Evolutionary conservation across 2,329 filamentous ascomycete species (phyloP).

Genomic region (Tolypocladium tundrense): DNA sequence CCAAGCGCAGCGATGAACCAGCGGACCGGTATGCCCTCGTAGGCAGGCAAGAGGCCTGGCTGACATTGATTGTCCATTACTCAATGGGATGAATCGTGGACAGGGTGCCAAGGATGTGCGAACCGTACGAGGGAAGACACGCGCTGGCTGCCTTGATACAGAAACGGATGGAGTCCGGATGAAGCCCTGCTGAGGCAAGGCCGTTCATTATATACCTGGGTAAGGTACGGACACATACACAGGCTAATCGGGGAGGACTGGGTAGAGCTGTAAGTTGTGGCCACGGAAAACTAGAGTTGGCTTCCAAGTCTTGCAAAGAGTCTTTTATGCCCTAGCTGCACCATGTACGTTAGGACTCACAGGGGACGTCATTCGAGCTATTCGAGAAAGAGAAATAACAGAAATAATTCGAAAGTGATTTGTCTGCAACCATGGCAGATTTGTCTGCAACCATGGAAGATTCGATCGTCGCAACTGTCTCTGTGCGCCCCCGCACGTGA

Average conservation of each 20-base stretch:
- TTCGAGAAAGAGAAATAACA: not conserved
- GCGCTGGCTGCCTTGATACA: not conserved
- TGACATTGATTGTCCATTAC: not conserved
- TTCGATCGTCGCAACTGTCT: not conserved
- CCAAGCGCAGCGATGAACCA: not conserved
- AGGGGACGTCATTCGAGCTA: not conserved
- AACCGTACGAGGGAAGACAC: not conserved
- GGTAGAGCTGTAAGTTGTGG: not conserved
- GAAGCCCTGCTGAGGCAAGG: not conserved
- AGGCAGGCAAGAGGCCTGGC: not conserved
- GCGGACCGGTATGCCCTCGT: not conserved
- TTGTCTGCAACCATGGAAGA: not conserved
- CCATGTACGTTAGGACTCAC: not conserved
- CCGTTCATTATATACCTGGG: not conserved
- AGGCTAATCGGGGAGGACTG: not conserved
- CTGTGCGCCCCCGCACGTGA: constrained; percentile 19
- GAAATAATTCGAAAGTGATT: not conserved
- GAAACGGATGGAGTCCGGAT: not conserved
- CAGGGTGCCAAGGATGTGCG: not conserved
- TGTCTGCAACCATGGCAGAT: not conserved
- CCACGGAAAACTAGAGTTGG: not conserved
- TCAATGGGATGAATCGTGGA: not conserved
- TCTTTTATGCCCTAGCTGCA: not conserved
- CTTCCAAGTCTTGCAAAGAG: not conserved
- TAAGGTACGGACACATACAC: not conserved